Conservation (phyloP, 352 stramenopile genomes). For the Aphanomyces cochlioides region DNA sequence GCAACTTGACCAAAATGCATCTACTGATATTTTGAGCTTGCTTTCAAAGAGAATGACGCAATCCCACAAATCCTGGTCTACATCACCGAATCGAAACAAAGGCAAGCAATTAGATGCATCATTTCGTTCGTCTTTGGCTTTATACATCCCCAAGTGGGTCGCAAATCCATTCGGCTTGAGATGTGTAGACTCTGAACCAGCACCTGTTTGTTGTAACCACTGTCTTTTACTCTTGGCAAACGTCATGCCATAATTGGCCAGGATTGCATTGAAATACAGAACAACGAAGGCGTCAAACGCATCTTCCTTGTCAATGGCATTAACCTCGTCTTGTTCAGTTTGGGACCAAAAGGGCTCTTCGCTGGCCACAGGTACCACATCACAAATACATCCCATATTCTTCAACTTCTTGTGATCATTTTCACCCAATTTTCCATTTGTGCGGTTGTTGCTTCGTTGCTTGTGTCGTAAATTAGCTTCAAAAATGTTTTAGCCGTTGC, state of each 20-base stretch:
- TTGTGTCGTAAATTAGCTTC: background rate
- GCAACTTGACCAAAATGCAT: constrained; percentile 39
- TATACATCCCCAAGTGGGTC: background rate
- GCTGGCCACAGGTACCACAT: background rate
- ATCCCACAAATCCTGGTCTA: constrained; percentile 38
- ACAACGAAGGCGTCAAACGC: background rate
- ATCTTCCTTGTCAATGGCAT: background rate
- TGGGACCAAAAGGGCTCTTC: background rate
- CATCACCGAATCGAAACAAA: constrained; percentile 41
- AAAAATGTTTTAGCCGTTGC: background rate
- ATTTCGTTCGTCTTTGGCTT: background rate
- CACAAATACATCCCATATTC: background rate
- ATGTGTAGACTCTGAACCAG: background rate
- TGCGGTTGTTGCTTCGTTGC: background rate
- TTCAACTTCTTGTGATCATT: background rate
- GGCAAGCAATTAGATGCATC: background rate
- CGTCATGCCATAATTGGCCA: background rate
- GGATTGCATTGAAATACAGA: background rate
- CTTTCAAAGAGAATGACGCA: constrained; percentile 39
- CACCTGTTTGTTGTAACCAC: background rate
- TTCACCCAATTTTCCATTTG: background rate
- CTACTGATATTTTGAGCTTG: constrained; percentile 38
- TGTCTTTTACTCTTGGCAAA: background rate
- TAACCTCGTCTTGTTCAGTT: background rate
- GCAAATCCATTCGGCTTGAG: constrained; percentile 6